Evolutionary conservation across 1,139 yeast genomes (phyloP).

Genomic region (Spathaspora sp.): DNA sequence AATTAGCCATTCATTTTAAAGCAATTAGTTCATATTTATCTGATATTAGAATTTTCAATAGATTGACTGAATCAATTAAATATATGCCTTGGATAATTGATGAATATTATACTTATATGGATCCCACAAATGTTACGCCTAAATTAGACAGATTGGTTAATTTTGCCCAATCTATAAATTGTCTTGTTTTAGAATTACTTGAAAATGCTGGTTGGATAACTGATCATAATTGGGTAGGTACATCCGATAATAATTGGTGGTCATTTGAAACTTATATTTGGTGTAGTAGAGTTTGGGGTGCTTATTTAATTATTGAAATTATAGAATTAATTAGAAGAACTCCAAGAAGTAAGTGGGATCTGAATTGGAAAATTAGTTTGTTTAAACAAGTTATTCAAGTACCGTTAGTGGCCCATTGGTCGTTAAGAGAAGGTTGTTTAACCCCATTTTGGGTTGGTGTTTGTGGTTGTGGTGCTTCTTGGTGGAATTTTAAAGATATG

Average conservation of each 20-base stretch:
- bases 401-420: slow-evolving; percentile 62
- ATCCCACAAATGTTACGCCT: slow-evolving; percentile 27
- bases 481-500: slow-evolving; percentile 43
- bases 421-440: slow-evolving; percentile 53
- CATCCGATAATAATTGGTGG: slow-evolving; percentile 44
- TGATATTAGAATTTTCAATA: slow-evolving; percentile 53
- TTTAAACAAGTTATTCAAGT: slow-evolving; percentile 47
- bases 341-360: slow-evolving; percentile 38
- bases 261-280: slow-evolving; percentile 45
- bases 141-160: slow-evolving; percentile 36
- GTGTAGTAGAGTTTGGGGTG: slow-evolving; percentile 61
- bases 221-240: slow-evolving; percentile 55
- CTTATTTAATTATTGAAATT: slow-evolving; percentile 48
- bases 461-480: slow-evolving; percentile 48
- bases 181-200: slow-evolving; percentile 47
- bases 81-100: slow-evolving; percentile 51
- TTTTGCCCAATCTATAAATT: slow-evolving; percentile 42
- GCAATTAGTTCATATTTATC: slow-evolving; percentile 47
- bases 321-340: slow-evolving; percentile 44
- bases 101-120: slow-evolving; percentile 31
- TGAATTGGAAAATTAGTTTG: slow-evolving; percentile 34
- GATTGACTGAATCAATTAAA: slow-evolving; percentile 52
- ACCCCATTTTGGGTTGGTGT: slow-evolving; percentile 52
- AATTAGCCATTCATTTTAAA: slow-evolving; percentile 40
- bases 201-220: slow-evolving; percentile 61